Evolutionary conservation across 257 asterid species (phyloP), one percentile per base, ranked within the genome.

Genomic region (Catharanthus roseus): DNA sequence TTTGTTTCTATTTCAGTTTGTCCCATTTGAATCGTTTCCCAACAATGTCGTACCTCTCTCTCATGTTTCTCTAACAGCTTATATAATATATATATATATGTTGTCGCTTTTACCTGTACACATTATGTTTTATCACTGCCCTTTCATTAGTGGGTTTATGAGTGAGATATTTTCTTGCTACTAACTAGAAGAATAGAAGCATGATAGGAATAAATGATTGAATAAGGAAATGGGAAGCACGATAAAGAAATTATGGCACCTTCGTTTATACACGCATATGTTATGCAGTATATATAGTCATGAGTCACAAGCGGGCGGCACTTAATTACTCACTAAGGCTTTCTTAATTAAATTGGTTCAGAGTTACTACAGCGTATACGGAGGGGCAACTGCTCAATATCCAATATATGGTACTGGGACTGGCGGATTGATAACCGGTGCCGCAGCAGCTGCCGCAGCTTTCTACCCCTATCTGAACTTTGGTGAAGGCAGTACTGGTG

Each of bases 281-380:
- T 3, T 3, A 38, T 38, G 8, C 8, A 38, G 42, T 38, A 8
- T 38, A 38, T 38, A 1, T 1, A n/a, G 21, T 55, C 1, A 19
- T 8, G n/a, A 6, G 28, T 16, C n/a, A 1, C 10, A 5, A 55
- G 62, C 66, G 5, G 13, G 26, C 66, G 0, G n/a, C n/a, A 62
- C 26, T 7, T 19, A 34, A 26, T 28, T 29, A 7, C 18, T 24
- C 34, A n/a, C 41, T 62, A 16, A 21, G 34, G 8, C 26, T 26
- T 19, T 11, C 34, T 34, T 34, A 8, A 38, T 34, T 19, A 38
- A 38, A 19, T 28, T 63, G 58, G 42, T 80, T 33, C 77, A 90
- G 97, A 87, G 84, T 81, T 91, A 91, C 86, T 92, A 92, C 70
- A 86, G 89, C 21, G 41, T 89, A 75, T 89, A 89, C 71, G 96